These are phyloP conservation scores for Mortierella sp. DNA, from an alignment of 371 early-diverging fungal genomes.

Conservation along the genomic window DNA sequence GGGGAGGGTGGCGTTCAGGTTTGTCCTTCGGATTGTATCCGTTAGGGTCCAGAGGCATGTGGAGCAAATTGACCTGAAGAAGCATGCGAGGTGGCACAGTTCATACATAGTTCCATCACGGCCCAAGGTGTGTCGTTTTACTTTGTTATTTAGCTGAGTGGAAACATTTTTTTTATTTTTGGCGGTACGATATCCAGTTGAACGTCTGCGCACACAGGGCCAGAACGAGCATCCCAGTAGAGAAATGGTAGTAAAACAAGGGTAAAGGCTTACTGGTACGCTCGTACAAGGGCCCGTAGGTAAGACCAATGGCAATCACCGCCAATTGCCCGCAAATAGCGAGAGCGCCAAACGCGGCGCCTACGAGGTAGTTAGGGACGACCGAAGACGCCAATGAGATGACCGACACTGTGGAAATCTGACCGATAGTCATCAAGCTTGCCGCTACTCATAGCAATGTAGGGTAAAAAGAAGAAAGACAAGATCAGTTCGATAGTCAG, in stretches of 20 bases:
- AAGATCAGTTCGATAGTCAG: too few species aligned
- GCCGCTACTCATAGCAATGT: not conserved
- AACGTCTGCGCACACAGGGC: not conserved
- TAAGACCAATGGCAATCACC: not conserved
- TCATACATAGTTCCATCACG: too few species aligned
- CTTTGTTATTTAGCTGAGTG: too few species aligned
- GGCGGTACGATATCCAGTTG: slow-evolving; percentile 8
- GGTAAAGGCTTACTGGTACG: slow-evolving; percentile 21
- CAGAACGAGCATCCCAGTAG: not conserved
- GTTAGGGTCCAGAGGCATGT: too few species aligned
- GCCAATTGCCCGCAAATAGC: slow-evolving; percentile 11
- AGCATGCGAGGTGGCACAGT: too few species aligned
- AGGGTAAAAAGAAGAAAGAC: not conserved
- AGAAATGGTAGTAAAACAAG: slow-evolving; percentile 13
- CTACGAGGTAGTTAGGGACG: slow-evolving; percentile 11
- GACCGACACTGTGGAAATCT: not conserved
- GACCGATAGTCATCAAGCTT: not conserved
- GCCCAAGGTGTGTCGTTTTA: too few species aligned
- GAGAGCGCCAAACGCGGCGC: slow-evolving; percentile 15
- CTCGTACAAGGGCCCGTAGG: slow-evolving; percentile 19
- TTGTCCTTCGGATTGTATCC: too few species aligned
- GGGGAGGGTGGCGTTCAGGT: too few species aligned
- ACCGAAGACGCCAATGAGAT: slow-evolving; percentile 15
- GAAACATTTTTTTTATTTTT: too few species aligned
- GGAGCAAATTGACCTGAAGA: too few species aligned